phyloP scores from a whole-genome alignment of 2,329 filamentous ascomycete species.

The Trichoderma lentiforme region DNA sequence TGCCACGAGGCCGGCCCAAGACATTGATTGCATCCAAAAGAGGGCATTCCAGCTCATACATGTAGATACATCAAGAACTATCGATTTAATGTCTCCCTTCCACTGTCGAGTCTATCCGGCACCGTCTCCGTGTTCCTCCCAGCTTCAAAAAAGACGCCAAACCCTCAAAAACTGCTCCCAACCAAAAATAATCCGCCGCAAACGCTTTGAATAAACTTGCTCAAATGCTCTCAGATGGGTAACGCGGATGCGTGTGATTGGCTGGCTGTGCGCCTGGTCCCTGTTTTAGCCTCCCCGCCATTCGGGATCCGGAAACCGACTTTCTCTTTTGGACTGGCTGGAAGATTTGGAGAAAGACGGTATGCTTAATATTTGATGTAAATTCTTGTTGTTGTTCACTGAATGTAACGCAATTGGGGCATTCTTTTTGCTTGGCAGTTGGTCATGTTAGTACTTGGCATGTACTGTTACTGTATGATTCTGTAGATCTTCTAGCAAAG shows the following conservation, averaged over 20 bases:
- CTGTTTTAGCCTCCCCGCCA: background rate
- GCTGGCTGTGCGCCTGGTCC: background rate
- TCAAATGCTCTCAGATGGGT: conserved; percentile 36
- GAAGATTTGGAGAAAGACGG: background rate
- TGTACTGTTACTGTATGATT: background rate
- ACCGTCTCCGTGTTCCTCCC: no score
- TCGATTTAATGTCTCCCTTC: background rate
- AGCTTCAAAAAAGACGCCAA: no score
- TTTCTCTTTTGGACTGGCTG: background rate
- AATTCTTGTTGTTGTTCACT: no score
- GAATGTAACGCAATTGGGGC: no score
- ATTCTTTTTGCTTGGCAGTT: no score
- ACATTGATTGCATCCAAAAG: background rate
- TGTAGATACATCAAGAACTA: no score
- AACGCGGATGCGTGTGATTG: background rate
- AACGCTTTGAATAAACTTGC: conserved; percentile 32
- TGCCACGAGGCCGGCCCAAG: background rate
- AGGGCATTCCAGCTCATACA: background rate
- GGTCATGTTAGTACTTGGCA: background rate
- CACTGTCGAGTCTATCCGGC: background rate
- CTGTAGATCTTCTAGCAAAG: background rate
- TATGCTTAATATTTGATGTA: no score
- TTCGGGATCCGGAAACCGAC: conserved; percentile 4
- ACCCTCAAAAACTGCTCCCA: no score
- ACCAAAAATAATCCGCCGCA: no score